Evolutionary conservation across 148 eudicot species (phyloP).

Genomic region (Rhododendron kiyosumense): DNA sequence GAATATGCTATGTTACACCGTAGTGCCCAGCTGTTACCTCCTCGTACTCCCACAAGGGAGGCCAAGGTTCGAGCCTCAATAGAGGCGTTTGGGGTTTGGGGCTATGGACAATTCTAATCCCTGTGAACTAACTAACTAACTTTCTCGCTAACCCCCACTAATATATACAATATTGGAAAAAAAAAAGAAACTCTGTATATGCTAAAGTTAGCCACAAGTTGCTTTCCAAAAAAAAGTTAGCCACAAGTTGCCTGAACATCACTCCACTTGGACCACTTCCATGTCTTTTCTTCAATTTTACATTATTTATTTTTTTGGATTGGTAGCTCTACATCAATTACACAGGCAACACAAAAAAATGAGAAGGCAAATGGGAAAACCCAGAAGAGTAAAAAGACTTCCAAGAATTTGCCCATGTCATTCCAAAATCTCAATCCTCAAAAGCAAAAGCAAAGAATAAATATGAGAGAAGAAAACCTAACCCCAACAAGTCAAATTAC

Average conservation of each 20-base stretch:
- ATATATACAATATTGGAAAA: too few species aligned
- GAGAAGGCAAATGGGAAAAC: neutral
- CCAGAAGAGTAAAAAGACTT: neutral
- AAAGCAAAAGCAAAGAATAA: neutral
- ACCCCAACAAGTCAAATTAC: constrained; percentile 6
- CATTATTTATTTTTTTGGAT: neutral
- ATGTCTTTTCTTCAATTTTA: neutral
- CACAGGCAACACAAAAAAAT: neutral
- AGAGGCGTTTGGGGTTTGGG: too few species aligned
- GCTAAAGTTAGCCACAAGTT: neutral
- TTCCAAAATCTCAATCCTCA: neutral
- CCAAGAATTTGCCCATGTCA: neutral
- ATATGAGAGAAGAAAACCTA: neutral
- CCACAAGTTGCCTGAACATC: neutral
- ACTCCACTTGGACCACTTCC: neutral
- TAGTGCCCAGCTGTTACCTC: too few species aligned
- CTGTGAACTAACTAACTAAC: too few species aligned
- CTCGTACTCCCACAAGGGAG: too few species aligned
- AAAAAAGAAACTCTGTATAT: neutral
- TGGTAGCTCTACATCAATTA: neutral
- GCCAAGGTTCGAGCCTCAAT: too few species aligned
- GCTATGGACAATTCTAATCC: too few species aligned
- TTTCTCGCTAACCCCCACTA: too few species aligned
- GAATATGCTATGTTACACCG: neutral
- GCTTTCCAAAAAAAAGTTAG: too few species aligned